phyloP scores from a whole-genome alignment of 192 early-diverging fungal genomes.

The Obelidium mucronatum region DNA sequence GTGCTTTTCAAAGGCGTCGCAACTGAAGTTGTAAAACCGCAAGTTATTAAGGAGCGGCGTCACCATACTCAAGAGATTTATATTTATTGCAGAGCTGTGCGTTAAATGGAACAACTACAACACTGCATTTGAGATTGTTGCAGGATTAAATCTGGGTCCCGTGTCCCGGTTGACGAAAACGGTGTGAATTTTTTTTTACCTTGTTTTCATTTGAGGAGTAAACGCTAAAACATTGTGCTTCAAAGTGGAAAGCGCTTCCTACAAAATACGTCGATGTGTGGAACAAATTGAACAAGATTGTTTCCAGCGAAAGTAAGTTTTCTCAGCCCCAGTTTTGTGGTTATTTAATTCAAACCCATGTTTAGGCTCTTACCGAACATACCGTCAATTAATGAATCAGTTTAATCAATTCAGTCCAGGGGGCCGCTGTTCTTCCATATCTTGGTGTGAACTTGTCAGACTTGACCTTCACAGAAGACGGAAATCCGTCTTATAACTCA shows the following conservation, averaged over 20 bases:
- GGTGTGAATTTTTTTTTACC: slow-evolving; percentile 30
- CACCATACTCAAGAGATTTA: slow-evolving; percentile 58
- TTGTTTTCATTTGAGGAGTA: not conserved
- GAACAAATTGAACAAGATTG: slow-evolving; percentile 62
- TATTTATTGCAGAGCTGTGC: slow-evolving; percentile 60
- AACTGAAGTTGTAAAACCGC: slow-evolving; percentile 50
- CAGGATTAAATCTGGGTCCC: slow-evolving; percentile 75
- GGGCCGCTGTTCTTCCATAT: slow-evolving; percentile 76
- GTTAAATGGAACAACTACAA: slow-evolving; percentile 70
- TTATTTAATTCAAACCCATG: not conserved
- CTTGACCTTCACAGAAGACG: slow-evolving; percentile 85
- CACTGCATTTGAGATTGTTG: slow-evolving; percentile 79
- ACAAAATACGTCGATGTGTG: slow-evolving; percentile 74
- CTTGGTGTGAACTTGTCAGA: slow-evolving; percentile 83
- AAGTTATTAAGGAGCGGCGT: slow-evolving; percentile 55
- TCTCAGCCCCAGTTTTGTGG: slow-evolving; percentile 35
- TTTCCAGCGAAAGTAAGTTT: slow-evolving; percentile 71
- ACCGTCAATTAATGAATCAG: slow-evolving; percentile 40
- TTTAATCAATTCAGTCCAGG: slow-evolving; percentile 23
- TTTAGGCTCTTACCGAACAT: slow-evolving; percentile 52
- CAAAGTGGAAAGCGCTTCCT: slow-evolving; percentile 61
- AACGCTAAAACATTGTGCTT: not conserved
- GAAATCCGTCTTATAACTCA: slow-evolving; percentile 68
- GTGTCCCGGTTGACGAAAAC: slow-evolving; percentile 76
- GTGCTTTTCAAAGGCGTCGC: too few relatives aligned